phyloP scores from a whole-genome alignment of 306 rosid species.

The Pyrus pyrifolia region DNA sequence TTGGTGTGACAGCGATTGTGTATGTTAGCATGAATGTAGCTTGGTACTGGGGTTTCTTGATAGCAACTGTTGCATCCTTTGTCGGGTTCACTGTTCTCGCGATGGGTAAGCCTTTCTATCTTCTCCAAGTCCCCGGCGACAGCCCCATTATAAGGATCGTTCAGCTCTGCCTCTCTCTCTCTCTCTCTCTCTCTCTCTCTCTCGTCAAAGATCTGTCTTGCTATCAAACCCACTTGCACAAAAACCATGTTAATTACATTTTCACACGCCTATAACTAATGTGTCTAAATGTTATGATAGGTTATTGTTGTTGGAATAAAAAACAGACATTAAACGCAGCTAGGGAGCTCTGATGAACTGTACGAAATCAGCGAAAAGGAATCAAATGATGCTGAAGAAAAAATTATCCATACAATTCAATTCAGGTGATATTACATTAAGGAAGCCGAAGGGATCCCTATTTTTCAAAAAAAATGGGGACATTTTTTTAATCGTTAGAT shows the following conservation, averaged over 20 bases:
- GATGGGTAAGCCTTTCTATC: constrained; percentile 68
- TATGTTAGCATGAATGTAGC: constrained; percentile 45
- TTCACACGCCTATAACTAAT: background rate
- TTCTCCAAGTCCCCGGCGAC: constrained; percentile 41
- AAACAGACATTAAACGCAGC: constrained; percentile 43
- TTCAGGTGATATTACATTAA: constrained; percentile 41
- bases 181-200: too few relatives aligned
- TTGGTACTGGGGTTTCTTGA: constrained; percentile 76
- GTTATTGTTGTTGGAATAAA: constrained; percentile 60
- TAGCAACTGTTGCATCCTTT: constrained; percentile 41
- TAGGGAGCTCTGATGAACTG: constrained; percentile 40
- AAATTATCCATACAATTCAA: constrained; percentile 51
- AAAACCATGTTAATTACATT: background rate
- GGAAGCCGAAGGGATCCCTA: too few relatives aligned
- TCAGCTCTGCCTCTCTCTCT: constrained; percentile 26
- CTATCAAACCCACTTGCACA: background rate
- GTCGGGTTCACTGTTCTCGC: constrained; percentile 50
- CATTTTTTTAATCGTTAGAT: too few relatives aligned
- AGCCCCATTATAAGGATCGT: constrained; percentile 54
- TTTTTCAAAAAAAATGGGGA: too few relatives aligned
- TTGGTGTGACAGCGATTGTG: constrained; percentile 62
- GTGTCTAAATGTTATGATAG: constrained; percentile 12
- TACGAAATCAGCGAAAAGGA: constrained; percentile 56
- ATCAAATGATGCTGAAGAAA: constrained; percentile 21
- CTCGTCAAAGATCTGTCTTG: constrained; percentile 5